Evolutionary conservation across 2,329 filamentous ascomycete species (phyloP).

Genomic region (Drechslerella dactyloides): DNA sequence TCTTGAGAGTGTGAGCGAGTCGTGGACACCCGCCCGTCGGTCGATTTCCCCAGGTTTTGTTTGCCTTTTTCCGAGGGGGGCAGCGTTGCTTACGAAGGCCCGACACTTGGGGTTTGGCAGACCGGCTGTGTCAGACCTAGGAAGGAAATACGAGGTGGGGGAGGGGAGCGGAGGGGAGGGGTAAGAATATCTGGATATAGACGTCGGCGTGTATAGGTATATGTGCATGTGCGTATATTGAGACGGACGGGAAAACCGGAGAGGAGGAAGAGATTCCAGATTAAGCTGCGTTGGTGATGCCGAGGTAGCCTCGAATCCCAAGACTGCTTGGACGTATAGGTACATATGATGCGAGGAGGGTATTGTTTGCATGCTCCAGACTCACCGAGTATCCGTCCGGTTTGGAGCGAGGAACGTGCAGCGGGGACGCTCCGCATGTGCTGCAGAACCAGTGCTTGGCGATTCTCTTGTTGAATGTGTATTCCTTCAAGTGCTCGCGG

Average conservation of each 20-base stretch:
- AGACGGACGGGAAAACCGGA: neutral
- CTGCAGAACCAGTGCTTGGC: constrained; percentile 45
- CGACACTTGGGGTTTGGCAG: constrained; percentile 9
- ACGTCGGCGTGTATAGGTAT: too few species aligned
- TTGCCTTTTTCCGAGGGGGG: neutral
- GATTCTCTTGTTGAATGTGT: constrained; percentile 44
- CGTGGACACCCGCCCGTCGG: constrained; percentile 10
- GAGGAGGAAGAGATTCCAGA: neutral
- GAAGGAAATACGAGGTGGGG: neutral
- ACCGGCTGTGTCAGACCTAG: neutral
- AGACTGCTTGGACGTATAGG: too few species aligned
- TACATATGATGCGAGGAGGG: constrained; percentile 1
- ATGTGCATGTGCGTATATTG: neutral
- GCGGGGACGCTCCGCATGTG: constrained; percentile 32
- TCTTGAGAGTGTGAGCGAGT: constrained; percentile 13
- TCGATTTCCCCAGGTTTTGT: constrained; percentile 10
- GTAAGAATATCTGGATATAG: too few species aligned
- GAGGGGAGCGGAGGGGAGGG: neutral
- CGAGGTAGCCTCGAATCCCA: too few species aligned
- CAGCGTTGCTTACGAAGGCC: constrained; percentile 37
- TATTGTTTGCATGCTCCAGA: constrained; percentile 2
- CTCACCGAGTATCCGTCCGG: constrained; percentile 44
- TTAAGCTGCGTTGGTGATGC: neutral
- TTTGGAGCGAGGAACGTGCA: constrained; percentile 44
- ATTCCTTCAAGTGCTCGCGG: constrained; percentile 45